A percentile compares a stretch with the other conserved stretches of the same genome.
Evolutionary conservation across 495 filamentous ascomycete genomes (phyloP).

Genomic region (Parachaetomium inaequale): DNA sequence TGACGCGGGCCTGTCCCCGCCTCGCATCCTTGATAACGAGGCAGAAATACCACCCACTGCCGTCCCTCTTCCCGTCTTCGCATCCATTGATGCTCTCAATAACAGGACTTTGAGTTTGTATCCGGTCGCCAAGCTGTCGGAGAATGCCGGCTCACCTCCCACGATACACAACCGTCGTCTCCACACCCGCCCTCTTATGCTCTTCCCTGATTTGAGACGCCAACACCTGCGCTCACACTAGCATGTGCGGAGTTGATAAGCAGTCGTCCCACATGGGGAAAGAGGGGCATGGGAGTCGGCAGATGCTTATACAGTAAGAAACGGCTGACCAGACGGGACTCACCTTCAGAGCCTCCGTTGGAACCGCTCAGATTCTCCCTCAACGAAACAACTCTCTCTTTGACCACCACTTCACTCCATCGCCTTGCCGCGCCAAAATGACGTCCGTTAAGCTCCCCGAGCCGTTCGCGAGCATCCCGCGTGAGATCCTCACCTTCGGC

Average conservation of each 20-base stretch:
- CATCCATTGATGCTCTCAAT: too few relatives aligned
- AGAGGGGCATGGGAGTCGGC: background rate
- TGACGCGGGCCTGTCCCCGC: background rate
- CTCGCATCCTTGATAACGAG: background rate
- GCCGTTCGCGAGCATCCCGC: constrained; percentile 57
- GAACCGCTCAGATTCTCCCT: background rate
- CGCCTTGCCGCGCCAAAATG: constrained; percentile 2
- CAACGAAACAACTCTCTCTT: background rate
- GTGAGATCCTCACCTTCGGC: constrained; percentile 51
- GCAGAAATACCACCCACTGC: too few relatives aligned
- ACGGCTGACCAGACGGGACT: background rate
- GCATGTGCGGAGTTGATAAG: background rate
- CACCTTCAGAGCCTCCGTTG: background rate
- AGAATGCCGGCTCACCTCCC: too few relatives aligned
- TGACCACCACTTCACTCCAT: background rate
- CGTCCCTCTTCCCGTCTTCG: background rate
- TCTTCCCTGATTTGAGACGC: background rate
- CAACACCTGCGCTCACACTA: background rate
- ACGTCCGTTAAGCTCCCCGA: constrained; percentile 45
- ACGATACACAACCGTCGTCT: background rate
- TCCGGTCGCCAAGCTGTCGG: too few relatives aligned
- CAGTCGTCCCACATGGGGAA: background rate
- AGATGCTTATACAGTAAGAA: background rate
- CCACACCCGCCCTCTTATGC: background rate
- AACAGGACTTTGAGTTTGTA: too few relatives aligned